These are phyloP conservation scores for Pseudogymnoascus sp. DNA, from an alignment of 2,329 filamentous ascomycete species.

Conservation along the genomic window DNA sequence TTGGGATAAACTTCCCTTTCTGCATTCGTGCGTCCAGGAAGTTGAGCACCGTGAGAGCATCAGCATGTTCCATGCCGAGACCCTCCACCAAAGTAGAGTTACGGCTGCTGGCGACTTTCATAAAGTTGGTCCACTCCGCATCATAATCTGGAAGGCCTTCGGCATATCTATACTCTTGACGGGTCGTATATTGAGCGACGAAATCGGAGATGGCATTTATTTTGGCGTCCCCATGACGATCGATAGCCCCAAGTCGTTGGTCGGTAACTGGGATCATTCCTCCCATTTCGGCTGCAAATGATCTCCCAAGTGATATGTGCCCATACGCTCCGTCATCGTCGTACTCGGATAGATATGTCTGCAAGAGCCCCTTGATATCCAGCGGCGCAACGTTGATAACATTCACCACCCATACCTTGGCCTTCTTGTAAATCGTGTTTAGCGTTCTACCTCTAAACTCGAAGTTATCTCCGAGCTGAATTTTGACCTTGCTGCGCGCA, in stretches of 20 bases:
- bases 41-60: conserved; percentile 56
- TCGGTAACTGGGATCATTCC: conserved; percentile 78
- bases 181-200: conserved; percentile 90
- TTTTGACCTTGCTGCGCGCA: conserved; percentile 63
- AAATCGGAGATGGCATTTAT: conserved; percentile 95
- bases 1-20: conserved; percentile 59
- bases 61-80: conserved; percentile 40
- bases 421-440: conserved; percentile 65
- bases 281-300: conserved; percentile 89
- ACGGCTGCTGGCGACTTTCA: conserved; percentile 45
- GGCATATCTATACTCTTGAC: conserved; percentile 88
- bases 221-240: conserved; percentile 60
- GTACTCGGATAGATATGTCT: conserved; percentile 93
- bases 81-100: conserved; percentile 32
- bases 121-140: conserved; percentile 54
- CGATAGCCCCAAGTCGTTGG: conserved; percentile 74
- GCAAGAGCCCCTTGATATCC: conserved; percentile 88
- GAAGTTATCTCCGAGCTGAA: conserved; percentile 93
- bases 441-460: conserved; percentile 71
- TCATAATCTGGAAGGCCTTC: conserved; percentile 65
- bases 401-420: conserved; percentile 69
- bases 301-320: conserved; percentile 83
- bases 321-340: conserved; percentile 87
- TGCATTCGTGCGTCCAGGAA: conserved; percentile 65
- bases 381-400: conserved; percentile 80